Evolutionary conservation across 2,329 filamentous ascomycete genomes (phyloP), one percentile per base, ranked within the genome.

Genomic region (Scopulariopsis brevicaulis): DNA sequence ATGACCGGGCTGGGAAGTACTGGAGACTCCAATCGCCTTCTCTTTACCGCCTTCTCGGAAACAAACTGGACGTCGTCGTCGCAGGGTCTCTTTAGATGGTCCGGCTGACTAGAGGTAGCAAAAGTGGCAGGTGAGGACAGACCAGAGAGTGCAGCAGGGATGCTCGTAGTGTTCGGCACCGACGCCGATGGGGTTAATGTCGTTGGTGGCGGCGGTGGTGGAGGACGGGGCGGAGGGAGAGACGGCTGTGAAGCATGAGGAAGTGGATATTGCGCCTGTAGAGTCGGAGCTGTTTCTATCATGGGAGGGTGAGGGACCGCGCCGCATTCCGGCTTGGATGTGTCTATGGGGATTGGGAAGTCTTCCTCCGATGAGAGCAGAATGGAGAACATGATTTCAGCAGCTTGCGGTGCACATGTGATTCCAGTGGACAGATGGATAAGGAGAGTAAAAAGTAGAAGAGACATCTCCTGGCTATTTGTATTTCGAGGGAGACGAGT

Each of bases 11-110:
- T 50, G 1, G 46, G 12, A 24, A n/a, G 20, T 4, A 14, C 22
- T 5, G 6, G 3, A 11, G 35, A 11, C 10, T 59, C 59, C 32
- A 64, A 43, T 50, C 51, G 62, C 50, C 62, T 65, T 61, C 68
- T 74, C 65, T 74, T 76, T 55, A 75, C 70, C 11, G 74, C 73
- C 25, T 72, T 71, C 22, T 69, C 71, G 51, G 73, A 75, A 35
- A 78, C 66, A 57, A 77, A 74, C 61, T 76, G 68, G 35, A 77
- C 67, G 55, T 77, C 75, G 59, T 72, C 70, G 54, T 76, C 73
- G 25, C 62, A 63, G 8, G 28, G 8, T 56, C 65, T 60, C 62
- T 71, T 24, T n/a, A 24, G 46, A 12, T n/a, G 10, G 7, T 50
- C 20, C 20, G n/a, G n/a, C 46, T 7, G 20, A 3, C 14, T 40